Percentiles rank a stretch among this genome's conserved stretches.
phyloP scores from a whole-genome alignment of 768 basidiomycete genomes.

The Pulveroboletus ravenelii region DNA sequence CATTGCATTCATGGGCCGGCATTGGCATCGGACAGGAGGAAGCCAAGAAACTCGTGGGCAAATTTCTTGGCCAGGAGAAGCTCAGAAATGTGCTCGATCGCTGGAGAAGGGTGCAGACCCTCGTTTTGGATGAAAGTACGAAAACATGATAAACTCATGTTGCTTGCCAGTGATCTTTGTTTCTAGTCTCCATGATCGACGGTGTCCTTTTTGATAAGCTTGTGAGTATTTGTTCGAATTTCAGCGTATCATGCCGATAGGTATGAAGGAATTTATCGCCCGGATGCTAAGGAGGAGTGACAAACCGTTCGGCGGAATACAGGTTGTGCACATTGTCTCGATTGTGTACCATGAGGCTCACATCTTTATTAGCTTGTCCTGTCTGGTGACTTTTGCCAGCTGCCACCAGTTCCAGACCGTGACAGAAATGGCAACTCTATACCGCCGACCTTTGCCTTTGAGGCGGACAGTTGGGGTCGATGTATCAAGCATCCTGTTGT shows the following conservation, averaged over 20 bases:
- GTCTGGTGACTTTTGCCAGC: constrained; percentile 88
- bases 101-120: constrained; percentile 58
- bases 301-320: constrained; percentile 80
- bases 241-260: constrained; percentile 32
- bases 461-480: constrained; percentile 65
- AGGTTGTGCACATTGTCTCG: constrained; percentile 41
- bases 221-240: constrained; percentile 35
- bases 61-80: constrained; percentile 42
- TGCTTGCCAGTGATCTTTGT: neutral
- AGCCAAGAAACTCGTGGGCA: constrained; percentile 48
- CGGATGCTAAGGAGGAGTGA: constrained; percentile 47
- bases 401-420: constrained; percentile 70
- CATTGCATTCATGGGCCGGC: constrained; percentile 80
- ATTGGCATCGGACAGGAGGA: constrained; percentile 67
- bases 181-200: constrained; percentile 84
- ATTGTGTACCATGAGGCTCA: neutral
- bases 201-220: constrained; percentile 78
- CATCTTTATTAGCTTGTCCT: constrained; percentile 55
- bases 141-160: neutral
- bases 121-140: constrained; percentile 86
- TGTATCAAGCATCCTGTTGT: constrained; percentile 55
- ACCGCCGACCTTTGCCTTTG: constrained; percentile 67
- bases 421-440: constrained; percentile 45
- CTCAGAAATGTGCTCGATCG: constrained; percentile 42
- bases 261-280: constrained; percentile 55